Base-by-base conservation (phyloP, 352 stramenopile genomes). In the Phytopythium montanum region DNA sequence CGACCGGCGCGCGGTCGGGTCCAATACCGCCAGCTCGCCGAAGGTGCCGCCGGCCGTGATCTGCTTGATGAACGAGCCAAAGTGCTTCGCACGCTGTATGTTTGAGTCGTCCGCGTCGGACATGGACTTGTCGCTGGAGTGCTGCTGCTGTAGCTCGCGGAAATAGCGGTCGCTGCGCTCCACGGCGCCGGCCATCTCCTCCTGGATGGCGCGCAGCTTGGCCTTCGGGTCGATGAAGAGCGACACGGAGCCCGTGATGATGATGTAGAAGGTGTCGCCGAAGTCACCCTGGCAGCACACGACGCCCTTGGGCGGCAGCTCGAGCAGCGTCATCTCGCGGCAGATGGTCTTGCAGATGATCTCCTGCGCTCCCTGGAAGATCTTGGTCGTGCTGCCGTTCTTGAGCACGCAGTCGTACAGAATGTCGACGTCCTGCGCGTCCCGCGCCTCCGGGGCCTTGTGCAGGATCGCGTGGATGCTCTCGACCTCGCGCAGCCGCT, bases 311-410 rank as follows among this genome's bases (percentile, higher is more conserved):
- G 71, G 25, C 2, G 82, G 79, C 18, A 91, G 60, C 44, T 90
- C 81, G 12, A 90, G 66, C 41, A 94, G 68, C 33, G 80, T 94
- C 82, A 94, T 91, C 59, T 94, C 85, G n/a, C 85, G 76, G 61
- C 85, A 94, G 62, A 94, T 94, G 18, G 82, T 92, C 61, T 92
- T 94, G 66, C 85, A 94, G 62, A 94, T 91, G 56, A 94, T 89
- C 54, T 94, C 85, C 66, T 94, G 85, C 5, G 81, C 84, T 0
- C 81, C 85, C 49, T 88, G 73, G 51, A 94, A 91, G 55, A 94
- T 90, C 59, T 88, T 87, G 61, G 77, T 87, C 10, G 82, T 94
- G 59, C 75, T 90, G n/a, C 79, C 81, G 46, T 94, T 94, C 39
- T 79, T 73, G 56, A 91, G 66, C 26, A 91, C 85, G 72, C 79